A percentile compares a stretch with the other conserved stretches of the same genome.
phyloP scores from a whole-genome alignment of 805 yeast species.

The Ogataea kodamae region DNA sequence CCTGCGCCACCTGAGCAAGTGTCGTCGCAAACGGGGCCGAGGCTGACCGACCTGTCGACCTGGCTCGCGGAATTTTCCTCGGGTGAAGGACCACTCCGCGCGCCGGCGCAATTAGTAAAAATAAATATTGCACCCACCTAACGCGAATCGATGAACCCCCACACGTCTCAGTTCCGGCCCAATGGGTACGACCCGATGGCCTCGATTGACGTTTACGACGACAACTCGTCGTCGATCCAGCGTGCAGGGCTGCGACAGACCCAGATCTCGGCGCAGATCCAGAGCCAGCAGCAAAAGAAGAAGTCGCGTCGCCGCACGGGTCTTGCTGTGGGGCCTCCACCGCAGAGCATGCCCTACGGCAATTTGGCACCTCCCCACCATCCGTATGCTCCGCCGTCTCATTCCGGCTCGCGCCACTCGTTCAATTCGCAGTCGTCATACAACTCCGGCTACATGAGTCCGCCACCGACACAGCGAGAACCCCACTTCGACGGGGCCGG shows the following conservation, averaged over 20 bases:
- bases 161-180: no score
- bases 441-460: slow-evolving; percentile 3
- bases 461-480: slow-evolving; percentile 5
- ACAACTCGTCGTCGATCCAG: slow-evolving; percentile 25
- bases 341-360: slow-evolving; percentile 6
- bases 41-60: background rate
- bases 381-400: slow-evolving; percentile 2
- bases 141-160: no score
- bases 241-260: slow-evolving; percentile 34
- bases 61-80: no score
- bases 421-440: slow-evolving; percentile 1
- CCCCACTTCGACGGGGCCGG: no score
- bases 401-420: slow-evolving; percentile 3
- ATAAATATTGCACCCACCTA: no score
- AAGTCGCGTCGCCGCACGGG: slow-evolving; percentile 27
- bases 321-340: slow-evolving; percentile 4
- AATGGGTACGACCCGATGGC: slow-evolving; percentile 4
- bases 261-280: slow-evolving; percentile 25
- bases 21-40: slow-evolving; percentile 6
- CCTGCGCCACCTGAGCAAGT: slow-evolving; percentile 22
- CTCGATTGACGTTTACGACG: slow-evolving; percentile 28
- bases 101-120: no score
- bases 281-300: slow-evolving; percentile 26
- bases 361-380: slow-evolving; percentile 2
- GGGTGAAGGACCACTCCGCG: no score